These are phyloP conservation scores for Chlorophyllum brunneum DNA, from an alignment of 768 basidiomycete species.

Conservation along the genomic window DNA sequence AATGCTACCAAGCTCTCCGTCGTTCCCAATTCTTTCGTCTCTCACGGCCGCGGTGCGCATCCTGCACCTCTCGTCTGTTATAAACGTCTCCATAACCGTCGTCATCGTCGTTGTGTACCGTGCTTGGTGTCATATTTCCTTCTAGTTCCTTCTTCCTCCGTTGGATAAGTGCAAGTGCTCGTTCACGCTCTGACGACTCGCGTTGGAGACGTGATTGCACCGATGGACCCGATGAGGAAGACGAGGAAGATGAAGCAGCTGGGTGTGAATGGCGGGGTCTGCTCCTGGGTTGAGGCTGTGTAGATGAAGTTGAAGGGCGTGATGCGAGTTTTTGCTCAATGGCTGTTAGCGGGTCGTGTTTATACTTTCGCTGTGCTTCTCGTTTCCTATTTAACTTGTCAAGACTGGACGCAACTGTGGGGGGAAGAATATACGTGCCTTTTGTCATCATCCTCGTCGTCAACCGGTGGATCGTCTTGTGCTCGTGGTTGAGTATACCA, in stretches of 20 bases:
- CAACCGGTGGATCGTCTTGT: conserved; percentile 21
- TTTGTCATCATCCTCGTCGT: conserved; percentile 32
- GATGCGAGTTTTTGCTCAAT: conserved; percentile 64
- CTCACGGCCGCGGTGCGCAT: conserved; percentile 53
- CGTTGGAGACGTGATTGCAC: conserved; percentile 61
- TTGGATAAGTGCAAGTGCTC: conserved; percentile 67
- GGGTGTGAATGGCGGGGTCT: conserved; percentile 16
- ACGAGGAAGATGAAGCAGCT: conserved; percentile 17
- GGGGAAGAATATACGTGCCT: conserved; percentile 24
- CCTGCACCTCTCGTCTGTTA: conserved; percentile 68
- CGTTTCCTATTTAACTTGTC: conserved; percentile 40
- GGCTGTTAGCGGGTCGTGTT: conserved; percentile 69
- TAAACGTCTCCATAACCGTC: conserved; percentile 66
- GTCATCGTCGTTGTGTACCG: conserved; percentile 46
- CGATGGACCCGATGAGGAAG: conserved; percentile 20
- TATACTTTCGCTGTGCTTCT: conserved; percentile 58
- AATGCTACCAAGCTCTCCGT: conserved; percentile 12
- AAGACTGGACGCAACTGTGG: not conserved
- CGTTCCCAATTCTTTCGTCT: conserved; percentile 4
- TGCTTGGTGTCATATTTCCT: conserved; percentile 70
- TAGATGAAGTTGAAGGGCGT: conserved; percentile 26
- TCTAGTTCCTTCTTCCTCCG: conserved; percentile 61
- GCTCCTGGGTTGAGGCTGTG: conserved; percentile 13
- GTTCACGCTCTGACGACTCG: conserved; percentile 71
- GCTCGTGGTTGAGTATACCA: conserved; percentile 58